Evolutionary conservation across 306 rosid species (phyloP), one percentile per base, ranked within the genome.

Genomic region (Carpinus fangiana): DNA sequence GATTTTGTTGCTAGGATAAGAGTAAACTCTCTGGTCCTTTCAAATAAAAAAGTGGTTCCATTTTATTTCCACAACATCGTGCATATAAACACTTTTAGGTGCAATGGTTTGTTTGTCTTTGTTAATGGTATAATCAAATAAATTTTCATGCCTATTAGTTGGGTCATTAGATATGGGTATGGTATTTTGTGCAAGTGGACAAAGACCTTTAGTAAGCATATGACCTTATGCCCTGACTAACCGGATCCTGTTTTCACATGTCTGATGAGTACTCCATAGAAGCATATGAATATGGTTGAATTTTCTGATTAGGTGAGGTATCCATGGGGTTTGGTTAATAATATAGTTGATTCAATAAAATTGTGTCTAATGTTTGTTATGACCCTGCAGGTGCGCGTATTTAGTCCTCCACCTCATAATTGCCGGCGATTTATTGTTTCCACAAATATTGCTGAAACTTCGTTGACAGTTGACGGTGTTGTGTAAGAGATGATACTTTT

Each of bases 381-480:
- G 79, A 76, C 77, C 79, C 28, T 76, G 57, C 88, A 95, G 98
- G 97, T 95, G 78, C 98, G 97, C 73, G 97, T 92, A 57, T 95
- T 92, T 83, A 90, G 87, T 82, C 93, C 93, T 72, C 90, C 98
- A 36, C 98, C 98, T 82, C 93, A 86, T 60, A 87, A 91, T 84
- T 95, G 98, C 86, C 86, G 98, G 85, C 87, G 98, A 79, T 90
- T 95, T 78, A 95, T 95, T 84, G 98, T 91, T 78, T 91, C 98
- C 62, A 92, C 98, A 76, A 95, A 95, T 81, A 95, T 95, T 81
- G 98, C 98, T 75, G 98, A 92, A 90, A 95, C 98, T 81, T 95
- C 98, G 64, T 86, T 95, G 93, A 95, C 98, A 46, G 98, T 95
- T 73, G 98, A 95, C 74, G 98, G 98, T 77, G 98, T 95, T 51